Conservation (phyloP, 495 filamentous ascomycete species). For the Penicillium parvum region DNA sequence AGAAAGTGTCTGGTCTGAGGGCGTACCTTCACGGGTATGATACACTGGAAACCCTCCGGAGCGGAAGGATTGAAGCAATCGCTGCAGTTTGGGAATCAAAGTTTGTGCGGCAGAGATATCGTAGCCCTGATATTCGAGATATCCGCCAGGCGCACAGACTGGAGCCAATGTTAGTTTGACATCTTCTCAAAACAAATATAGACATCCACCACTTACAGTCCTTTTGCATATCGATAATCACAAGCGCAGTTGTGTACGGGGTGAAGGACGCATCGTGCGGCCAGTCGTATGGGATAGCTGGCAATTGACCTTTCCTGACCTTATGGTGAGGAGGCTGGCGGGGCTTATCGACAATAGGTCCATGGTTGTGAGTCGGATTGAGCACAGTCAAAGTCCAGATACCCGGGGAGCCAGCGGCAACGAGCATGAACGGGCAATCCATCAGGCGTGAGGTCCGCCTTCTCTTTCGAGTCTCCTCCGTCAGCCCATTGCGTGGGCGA, state of each 20-base stretch:
- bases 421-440: slow-evolving; percentile 48
- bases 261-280: slow-evolving; percentile 57
- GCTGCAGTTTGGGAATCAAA: slow-evolving; percentile 52
- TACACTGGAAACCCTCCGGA: slow-evolving; percentile 57
- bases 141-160: slow-evolving; percentile 58
- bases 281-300: slow-evolving; percentile 56
- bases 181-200: background rate
- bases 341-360: slow-evolving; percentile 39
- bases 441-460: slow-evolving; percentile 43
- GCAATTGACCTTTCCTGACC: slow-evolving; percentile 45
- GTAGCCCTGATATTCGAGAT: slow-evolving; percentile 58
- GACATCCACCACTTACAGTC: slow-evolving; percentile 47
- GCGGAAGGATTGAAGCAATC: slow-evolving; percentile 55
- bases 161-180: slow-evolving; percentile 6
- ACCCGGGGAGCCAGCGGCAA: slow-evolving; percentile 41
- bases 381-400: slow-evolving; percentile 45
- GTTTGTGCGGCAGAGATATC: slow-evolving; percentile 48
- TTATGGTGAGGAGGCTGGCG: slow-evolving; percentile 40
- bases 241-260: slow-evolving; percentile 56
- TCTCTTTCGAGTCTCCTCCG: slow-evolving; percentile 46
- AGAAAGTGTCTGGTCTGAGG: background rate
- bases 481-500: slow-evolving; percentile 46
- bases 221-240: slow-evolving; percentile 71
- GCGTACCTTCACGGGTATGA: slow-evolving; percentile 56
- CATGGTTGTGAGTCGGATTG: slow-evolving; percentile 45